Conservation (phyloP, 768 basidiomycete species). For the Lactarius evosmus region DNA sequence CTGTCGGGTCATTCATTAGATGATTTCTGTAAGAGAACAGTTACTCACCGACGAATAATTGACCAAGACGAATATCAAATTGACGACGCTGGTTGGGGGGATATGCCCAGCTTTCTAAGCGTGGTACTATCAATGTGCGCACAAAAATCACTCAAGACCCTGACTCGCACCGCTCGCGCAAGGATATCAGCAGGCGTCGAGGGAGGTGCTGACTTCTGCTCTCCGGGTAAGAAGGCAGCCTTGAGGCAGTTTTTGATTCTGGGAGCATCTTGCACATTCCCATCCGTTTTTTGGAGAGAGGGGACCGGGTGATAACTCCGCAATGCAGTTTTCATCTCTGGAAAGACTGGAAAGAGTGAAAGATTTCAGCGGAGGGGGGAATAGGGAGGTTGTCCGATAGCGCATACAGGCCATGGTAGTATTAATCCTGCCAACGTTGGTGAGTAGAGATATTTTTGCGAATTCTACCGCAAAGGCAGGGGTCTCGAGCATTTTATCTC, state of each 20-base stretch:
- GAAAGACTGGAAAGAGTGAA: conserved; percentile 59
- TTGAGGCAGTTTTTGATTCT: conserved; percentile 90
- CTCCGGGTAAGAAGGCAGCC: conserved; percentile 69
- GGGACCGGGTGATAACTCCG: conserved; percentile 92
- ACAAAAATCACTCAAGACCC: conserved; percentile 14
- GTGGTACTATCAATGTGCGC: conserved; percentile 17
- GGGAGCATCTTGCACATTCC: conserved; percentile 87
- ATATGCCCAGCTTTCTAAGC: conserved; percentile 52
- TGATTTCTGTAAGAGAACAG: neutral
- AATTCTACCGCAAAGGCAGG: conserved; percentile 76
- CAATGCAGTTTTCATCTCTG: conserved; percentile 89
- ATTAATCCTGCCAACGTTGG: conserved; percentile 89
- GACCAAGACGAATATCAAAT: conserved; percentile 79
- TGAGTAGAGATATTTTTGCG: conserved; percentile 78
- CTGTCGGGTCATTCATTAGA: conserved; percentile 26
- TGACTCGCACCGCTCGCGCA: conserved; percentile 53
- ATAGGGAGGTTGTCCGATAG: conserved; percentile 3
- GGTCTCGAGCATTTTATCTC: conserved; percentile 82
- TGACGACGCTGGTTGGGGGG: conserved; percentile 84
- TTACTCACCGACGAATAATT: conserved; percentile 69
- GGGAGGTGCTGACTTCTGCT: conserved; percentile 61
- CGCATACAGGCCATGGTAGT: conserved; percentile 84
- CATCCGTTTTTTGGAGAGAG: conserved; percentile 81
- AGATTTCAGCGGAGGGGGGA: conserved; percentile 19
- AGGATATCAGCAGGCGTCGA: conserved; percentile 74